phyloP scores from a whole-genome alignment of 2,329 filamentous ascomycete species.

The Colletotrichum destructivum region DNA sequence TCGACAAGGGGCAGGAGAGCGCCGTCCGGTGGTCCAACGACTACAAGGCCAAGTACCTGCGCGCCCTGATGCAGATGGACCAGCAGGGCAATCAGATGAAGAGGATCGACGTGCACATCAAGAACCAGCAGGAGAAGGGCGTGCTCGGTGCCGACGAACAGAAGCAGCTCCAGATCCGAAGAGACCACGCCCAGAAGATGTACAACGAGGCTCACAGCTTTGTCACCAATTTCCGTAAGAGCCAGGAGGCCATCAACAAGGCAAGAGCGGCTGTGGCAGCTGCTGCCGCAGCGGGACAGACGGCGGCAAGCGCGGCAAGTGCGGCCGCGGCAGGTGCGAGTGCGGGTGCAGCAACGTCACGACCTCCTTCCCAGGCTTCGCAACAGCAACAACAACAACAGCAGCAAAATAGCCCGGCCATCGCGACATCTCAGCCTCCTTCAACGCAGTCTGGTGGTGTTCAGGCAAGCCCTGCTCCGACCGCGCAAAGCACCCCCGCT shows the following conservation, averaged over 20 bases:
- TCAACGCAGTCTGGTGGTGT: constrained; percentile 41
- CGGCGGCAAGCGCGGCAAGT: background rate
- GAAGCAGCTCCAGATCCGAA: constrained; percentile 60
- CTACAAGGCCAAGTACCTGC: constrained; percentile 62
- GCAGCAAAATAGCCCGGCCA: constrained; percentile 39
- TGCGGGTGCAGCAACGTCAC: constrained; percentile 18
- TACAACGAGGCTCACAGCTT: constrained; percentile 64
- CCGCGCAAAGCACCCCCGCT: constrained; percentile 7
- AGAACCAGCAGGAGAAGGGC: constrained; percentile 60
- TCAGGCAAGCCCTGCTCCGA: constrained; percentile 20
- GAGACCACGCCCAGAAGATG: constrained; percentile 60
- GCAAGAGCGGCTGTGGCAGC: constrained; percentile 44
- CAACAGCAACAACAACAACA: constrained; percentile 36
- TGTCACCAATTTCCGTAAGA: constrained; percentile 63
- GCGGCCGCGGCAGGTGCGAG: constrained; percentile 36
- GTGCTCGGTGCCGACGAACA: constrained; percentile 62
- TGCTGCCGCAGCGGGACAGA: constrained; percentile 42
- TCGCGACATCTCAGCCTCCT: constrained; percentile 42
- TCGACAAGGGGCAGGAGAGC: constrained; percentile 60
- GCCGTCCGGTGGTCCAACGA: constrained; percentile 64
- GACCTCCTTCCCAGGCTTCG: constrained; percentile 31
- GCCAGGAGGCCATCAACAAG: constrained; percentile 55
- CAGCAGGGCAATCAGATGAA: constrained; percentile 57
- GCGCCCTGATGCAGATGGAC: constrained; percentile 67
- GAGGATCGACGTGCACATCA: constrained; percentile 59